phyloP scores from a whole-genome alignment of 169 alveolate species.

The Babesia gibsoni region DNA sequence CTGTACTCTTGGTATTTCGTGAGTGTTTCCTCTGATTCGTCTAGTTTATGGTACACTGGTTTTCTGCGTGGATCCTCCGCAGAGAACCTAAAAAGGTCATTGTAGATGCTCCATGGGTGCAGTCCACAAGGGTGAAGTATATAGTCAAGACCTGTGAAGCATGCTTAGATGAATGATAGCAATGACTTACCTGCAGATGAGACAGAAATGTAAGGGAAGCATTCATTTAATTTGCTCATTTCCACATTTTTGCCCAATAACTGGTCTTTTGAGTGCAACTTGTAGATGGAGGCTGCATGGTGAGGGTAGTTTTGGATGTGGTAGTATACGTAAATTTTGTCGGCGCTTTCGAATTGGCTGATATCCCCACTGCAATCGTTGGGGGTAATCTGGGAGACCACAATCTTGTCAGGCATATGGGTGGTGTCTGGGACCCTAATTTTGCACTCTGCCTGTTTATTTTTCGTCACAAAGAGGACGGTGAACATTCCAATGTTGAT shows the following conservation, averaged over 20 bases:
- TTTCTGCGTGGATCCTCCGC: not conserved
- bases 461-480: not conserved
- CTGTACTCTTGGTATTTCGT: constrained; percentile 10
- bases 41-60: not conserved
- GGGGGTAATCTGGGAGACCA: not conserved
- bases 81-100: constrained; percentile 55
- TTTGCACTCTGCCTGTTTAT: constrained; percentile 9
- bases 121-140: constrained; percentile 73
- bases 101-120: constrained; percentile 64
- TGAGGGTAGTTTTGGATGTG: constrained; percentile 43
- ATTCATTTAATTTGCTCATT: not conserved
- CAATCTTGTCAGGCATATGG: not conserved
- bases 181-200: constrained; percentile 7
- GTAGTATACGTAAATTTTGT: constrained; percentile 43
- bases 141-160: constrained; percentile 45
- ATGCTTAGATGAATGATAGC: not conserved
- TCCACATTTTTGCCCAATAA: constrained; percentile 13
- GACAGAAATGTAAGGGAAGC: constrained; percentile 26
- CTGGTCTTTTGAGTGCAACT: constrained; percentile 39
- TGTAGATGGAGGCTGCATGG: constrained; percentile 36
- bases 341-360: not conserved
- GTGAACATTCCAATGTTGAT: not conserved
- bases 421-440: not conserved
- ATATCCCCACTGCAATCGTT: constrained; percentile 11
- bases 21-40: constrained; percentile 23